Base-by-base conservation (phyloP, 176 grass and related monocot genomes). In the Cenchrus purpureus region DNA sequence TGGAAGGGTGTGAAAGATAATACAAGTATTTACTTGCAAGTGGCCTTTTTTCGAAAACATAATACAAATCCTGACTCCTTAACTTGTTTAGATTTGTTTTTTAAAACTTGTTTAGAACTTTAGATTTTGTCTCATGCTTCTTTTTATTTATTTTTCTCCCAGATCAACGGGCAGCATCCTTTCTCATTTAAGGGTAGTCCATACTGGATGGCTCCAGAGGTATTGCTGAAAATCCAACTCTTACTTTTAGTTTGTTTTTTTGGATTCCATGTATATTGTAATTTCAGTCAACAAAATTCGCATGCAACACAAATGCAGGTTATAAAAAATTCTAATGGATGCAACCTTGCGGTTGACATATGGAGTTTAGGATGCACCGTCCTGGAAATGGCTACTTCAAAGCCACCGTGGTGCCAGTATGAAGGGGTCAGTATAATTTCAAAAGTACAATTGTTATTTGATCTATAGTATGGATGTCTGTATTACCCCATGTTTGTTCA, bases 131-230 rank as follows among this genome's bases (percentile, higher is more conserved):
- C 54, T 37, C 60, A 10, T 70, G n/a, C 67, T 68, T 78, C 61
- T 31, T 37, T 77, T 85, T 65, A 71, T 6, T 12, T 25, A 46
- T 22, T 31, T 77, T 80, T 82, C 7, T 45, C 3, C 14, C 88
- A 99, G 97, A 96, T 99, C 81, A 96, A 89, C 55, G 94, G 97
- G 57, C 91, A 96, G 76, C 92, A 94, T 78, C 94, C 94, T 58
- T 92, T 99, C 73, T 99, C 97, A 74, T 99, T 99, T 86, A 99
- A 96, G 82, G 93, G 97, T 74, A 99, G 97, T 78, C 97, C 97
- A 73, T 99, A 99, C 68, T 96, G 91, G 97, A 99, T 99, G 97
- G 97, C 93, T 87, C 97, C 94, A 68, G 97, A 99, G 93, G 97
- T 99, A 92, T 63, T 82, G 50, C 51, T 83, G 49, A 73, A 88